phyloP scores from a whole-genome alignment of 2,329 filamentous ascomycete genomes.

The Chalara sp. region DNA sequence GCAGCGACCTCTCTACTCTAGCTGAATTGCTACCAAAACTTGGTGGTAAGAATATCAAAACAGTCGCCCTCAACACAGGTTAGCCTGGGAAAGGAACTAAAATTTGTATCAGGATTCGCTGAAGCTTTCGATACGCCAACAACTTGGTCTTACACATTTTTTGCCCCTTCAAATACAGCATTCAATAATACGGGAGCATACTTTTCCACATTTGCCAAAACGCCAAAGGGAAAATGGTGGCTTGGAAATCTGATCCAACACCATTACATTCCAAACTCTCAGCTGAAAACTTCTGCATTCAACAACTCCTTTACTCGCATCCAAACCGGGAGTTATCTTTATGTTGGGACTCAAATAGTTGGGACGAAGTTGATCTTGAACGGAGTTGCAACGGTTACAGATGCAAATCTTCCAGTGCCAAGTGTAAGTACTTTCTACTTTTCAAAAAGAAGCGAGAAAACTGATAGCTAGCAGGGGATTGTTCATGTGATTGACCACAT shows the following conservation, averaged over 20 bases:
- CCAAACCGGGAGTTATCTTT: conserved; percentile 22
- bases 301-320: conserved; percentile 17
- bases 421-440: conserved; percentile 10
- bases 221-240: conserved; percentile 25
- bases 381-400: conserved; percentile 14
- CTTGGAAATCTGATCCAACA: conserved; percentile 21
- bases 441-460: not conserved
- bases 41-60: not conserved
- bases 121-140: conserved; percentile 24
- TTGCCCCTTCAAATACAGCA: conserved; percentile 25
- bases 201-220: conserved; percentile 19
- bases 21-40: conserved; percentile 9
- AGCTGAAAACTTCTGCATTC: conserved; percentile 15
- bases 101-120: conserved; percentile 10
- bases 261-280: conserved; percentile 22
- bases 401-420: conserved; percentile 10
- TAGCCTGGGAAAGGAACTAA: too few relatives aligned
- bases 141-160: conserved; percentile 26
- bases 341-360: conserved; percentile 16
- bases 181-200: conserved; percentile 25
- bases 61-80: too few relatives aligned
- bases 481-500: conserved; percentile 22
- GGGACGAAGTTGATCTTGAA: conserved; percentile 17
- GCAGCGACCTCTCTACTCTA: conserved; percentile 10
- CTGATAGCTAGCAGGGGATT: conserved; percentile 13